These are phyloP conservation scores for Spinacia oleracea DNA, from an alignment of 179 eudicot species.

Conservation along the genomic window DNA sequence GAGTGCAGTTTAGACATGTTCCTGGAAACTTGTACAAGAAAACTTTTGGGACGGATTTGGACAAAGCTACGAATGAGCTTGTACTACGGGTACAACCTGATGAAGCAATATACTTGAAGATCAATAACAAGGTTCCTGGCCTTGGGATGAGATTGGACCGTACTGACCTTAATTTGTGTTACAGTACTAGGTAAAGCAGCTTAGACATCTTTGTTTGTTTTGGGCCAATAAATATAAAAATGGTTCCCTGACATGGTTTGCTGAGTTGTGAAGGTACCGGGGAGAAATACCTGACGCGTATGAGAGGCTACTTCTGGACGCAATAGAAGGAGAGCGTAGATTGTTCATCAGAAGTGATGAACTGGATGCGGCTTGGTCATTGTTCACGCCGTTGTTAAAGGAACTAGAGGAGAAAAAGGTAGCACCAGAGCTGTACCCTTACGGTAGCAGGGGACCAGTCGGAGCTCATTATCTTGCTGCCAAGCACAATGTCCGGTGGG, in stretches of 20 bases:
- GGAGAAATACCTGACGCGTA: slow-evolving; percentile 83
- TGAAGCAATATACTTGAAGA: slow-evolving; percentile 74
- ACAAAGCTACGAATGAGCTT: slow-evolving; percentile 82
- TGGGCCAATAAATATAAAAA: neutral
- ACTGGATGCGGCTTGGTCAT: slow-evolving; percentile 86
- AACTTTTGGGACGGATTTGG: slow-evolving; percentile 58
- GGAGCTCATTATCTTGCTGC: slow-evolving; percentile 88
- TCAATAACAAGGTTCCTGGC: slow-evolving; percentile 92
- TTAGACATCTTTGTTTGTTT: neutral
- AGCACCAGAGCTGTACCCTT: slow-evolving; percentile 74
- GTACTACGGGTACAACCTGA: slow-evolving; percentile 83
- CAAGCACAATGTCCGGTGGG: slow-evolving; percentile 78
- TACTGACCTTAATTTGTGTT: slow-evolving; percentile 79
- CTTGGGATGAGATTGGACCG: slow-evolving; percentile 84
- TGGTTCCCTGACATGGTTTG: slow-evolving; percentile 6
- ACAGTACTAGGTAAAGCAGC: slow-evolving; percentile 51
- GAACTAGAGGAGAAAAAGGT: slow-evolving; percentile 67
- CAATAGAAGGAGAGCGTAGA: slow-evolving; percentile 79
- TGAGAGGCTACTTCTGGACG: slow-evolving; percentile 77
- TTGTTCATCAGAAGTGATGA: slow-evolving; percentile 94
- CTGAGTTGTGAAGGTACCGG: slow-evolving; percentile 49
- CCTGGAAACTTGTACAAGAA: slow-evolving; percentile 79
- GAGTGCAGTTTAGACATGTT: slow-evolving; percentile 86
- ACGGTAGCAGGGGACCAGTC: slow-evolving; percentile 83
- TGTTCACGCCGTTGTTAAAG: slow-evolving; percentile 72